Evolutionary conservation across 352 stramenopile genomes (phyloP).

Genomic region (Aphanomyces stellatus): DNA sequence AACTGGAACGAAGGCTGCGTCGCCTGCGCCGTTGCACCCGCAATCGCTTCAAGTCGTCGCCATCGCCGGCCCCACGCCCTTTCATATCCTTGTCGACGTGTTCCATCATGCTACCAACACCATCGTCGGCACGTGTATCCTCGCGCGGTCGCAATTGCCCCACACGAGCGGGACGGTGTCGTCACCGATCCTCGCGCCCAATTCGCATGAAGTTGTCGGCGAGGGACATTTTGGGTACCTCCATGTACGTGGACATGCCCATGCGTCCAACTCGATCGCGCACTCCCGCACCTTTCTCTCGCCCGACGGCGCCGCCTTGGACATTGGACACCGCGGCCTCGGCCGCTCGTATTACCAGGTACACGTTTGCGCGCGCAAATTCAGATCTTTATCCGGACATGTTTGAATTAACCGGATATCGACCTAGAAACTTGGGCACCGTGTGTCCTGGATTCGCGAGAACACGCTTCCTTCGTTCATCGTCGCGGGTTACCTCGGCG

Average conservation of each 20-base stretch:
- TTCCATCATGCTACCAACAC: not conserved
- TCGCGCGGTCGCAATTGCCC: not conserved
- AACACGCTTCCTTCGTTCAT: slow-evolving; percentile 72
- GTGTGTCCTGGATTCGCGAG: slow-evolving; percentile 42
- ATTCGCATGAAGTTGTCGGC: slow-evolving; percentile 25
- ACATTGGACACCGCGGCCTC: slow-evolving; percentile 65
- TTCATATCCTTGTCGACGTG: slow-evolving; percentile 22
- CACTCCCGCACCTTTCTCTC: slow-evolving; percentile 59
- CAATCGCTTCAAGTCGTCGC: not conserved
- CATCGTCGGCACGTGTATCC: not conserved
- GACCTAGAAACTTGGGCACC: slow-evolving; percentile 4
- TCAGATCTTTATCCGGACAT: slow-evolving; percentile 21
- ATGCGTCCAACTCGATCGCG: slow-evolving; percentile 45
- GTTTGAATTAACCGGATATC: too few relatives aligned
- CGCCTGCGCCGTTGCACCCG: not conserved
- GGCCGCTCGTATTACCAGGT: slow-evolving; percentile 70
- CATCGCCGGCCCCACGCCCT: not conserved
- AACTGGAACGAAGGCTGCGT: too few relatives aligned
- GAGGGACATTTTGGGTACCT: slow-evolving; percentile 47
- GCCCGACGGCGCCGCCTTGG: slow-evolving; percentile 44
- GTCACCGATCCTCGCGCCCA: slow-evolving; percentile 38
- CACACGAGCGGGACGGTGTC: slow-evolving; percentile 38
- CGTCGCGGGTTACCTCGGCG: slow-evolving; percentile 48
- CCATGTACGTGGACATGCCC: slow-evolving; percentile 41
- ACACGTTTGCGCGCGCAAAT: slow-evolving; percentile 35